Conservation (phyloP, 257 asterid species). For the Nicotiana attenuata region DNA sequence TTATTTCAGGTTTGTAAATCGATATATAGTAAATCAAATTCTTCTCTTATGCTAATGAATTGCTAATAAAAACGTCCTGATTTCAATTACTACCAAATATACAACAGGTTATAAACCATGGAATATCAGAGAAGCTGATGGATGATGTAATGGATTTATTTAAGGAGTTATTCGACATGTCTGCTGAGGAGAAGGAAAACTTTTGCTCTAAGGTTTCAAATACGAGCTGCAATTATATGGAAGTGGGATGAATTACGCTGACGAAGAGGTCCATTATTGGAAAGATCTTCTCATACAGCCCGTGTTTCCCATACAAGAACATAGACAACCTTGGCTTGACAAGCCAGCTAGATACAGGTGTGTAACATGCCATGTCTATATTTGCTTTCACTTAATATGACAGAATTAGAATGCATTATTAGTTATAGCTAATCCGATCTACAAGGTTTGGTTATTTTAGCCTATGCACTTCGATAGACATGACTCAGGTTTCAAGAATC, state of each 20-base stretch:
- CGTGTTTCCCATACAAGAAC: conserved; percentile 47
- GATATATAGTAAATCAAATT: not conserved
- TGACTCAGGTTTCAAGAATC: not conserved
- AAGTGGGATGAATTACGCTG: conserved; percentile 43
- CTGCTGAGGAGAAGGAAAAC: conserved; percentile 34
- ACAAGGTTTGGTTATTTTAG: not conserved
- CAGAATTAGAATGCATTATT: not conserved
- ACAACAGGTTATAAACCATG: conserved; percentile 56
- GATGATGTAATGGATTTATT: conserved; percentile 40
- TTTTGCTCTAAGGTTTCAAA: conserved; percentile 27
- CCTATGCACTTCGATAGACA: not conserved
- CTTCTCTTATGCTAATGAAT: not conserved
- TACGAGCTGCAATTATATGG: conserved; percentile 40
- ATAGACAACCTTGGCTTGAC: conserved; percentile 45
- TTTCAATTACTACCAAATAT: not conserved
- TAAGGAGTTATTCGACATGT: conserved; percentile 39
- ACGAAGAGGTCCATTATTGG: conserved; percentile 51
- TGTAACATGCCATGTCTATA: not conserved
- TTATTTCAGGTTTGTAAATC: not conserved
- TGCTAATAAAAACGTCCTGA: not conserved
- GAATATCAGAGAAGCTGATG: conserved; percentile 32
- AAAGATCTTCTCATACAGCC: conserved; percentile 58
- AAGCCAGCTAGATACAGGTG: conserved; percentile 50
- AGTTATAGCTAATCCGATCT: not conserved
- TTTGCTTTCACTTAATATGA: no score